A percentile compares a stretch with the other conserved stretches of the same genome.
Evolutionary conservation across 805 yeast genomes (phyloP).

Genomic region (Monosporozyma aerobia): DNA sequence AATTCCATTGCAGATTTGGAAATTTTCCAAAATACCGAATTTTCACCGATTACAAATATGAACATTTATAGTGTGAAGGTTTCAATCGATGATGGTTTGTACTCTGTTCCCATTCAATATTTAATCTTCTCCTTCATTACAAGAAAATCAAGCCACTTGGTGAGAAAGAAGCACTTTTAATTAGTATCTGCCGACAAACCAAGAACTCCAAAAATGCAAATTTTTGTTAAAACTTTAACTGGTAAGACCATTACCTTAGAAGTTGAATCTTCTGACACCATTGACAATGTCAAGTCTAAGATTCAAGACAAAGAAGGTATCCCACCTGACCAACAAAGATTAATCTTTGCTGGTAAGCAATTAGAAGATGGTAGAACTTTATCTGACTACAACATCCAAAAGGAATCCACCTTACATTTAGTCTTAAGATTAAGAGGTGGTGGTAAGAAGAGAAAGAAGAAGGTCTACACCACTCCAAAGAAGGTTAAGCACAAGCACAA

Average conservation of each 20-base stretch:
- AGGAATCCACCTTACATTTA: constrained; percentile 93
- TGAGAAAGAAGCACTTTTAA: constrained; percentile 31
- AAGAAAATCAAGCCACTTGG: constrained; percentile 15
- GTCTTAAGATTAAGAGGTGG: constrained; percentile 98
- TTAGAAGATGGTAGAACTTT: constrained; percentile 94
- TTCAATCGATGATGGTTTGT: neutral
- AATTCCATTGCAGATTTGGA: neutral
- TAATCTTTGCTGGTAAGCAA: constrained; percentile 96
- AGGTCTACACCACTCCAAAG: constrained; percentile 99
- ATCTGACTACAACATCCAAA: constrained; percentile 96
- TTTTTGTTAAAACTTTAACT: constrained; percentile 98
- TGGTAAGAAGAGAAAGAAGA: constrained; percentile 99
- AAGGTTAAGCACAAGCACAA: constrained; percentile 99
- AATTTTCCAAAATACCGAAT: neutral
- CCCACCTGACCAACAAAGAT: constrained; percentile 96
- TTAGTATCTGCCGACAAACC: constrained; percentile 39
- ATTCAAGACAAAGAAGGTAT: constrained; percentile 97
- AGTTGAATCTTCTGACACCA: constrained; percentile 96
- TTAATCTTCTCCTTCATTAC: neutral
- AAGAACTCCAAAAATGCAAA: constrained; percentile 54
- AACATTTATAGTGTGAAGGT: neutral
- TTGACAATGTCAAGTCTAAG: constrained; percentile 93
- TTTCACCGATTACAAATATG: neutral
- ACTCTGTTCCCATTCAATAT: neutral
- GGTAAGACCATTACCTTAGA: constrained; percentile 98